Percentiles rank a stretch among this genome's conserved stretches.
phyloP scores from a whole-genome alignment of 2,329 filamentous ascomycete species.

The Beauveria brongniartii region DNA sequence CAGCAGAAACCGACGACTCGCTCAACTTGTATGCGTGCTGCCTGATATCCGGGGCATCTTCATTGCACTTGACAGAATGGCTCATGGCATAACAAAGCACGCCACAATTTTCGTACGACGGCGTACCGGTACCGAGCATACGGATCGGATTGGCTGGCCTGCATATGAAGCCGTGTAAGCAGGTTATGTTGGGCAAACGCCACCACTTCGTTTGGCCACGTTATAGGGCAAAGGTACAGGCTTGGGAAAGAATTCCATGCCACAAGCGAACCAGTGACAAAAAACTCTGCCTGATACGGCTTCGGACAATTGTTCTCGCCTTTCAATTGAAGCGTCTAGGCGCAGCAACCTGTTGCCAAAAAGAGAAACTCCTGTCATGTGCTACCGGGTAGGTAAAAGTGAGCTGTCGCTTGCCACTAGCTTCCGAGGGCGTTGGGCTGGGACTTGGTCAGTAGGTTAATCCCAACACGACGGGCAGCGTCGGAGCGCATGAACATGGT shows the following conservation, averaged over 20 bases:
- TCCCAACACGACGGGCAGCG: background rate
- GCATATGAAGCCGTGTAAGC: background rate
- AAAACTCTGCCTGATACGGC: background rate
- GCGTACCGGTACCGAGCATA: constrained; percentile 1
- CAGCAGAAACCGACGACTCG: background rate
- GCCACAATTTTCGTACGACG: background rate
- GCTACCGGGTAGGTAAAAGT: constrained; percentile 5
- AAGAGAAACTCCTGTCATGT: background rate
- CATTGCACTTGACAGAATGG: background rate
- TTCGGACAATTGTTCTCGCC: background rate
- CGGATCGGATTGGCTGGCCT: background rate
- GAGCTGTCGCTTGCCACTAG: constrained; percentile 4
- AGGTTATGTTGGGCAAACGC: background rate
- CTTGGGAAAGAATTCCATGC: background rate
- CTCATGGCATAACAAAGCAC: background rate
- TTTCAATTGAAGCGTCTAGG: background rate
- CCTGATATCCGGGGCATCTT: background rate
- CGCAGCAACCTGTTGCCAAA: background rate
- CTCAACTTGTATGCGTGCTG: background rate
- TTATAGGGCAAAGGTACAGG: background rate
- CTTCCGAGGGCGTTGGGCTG: constrained; percentile 1
- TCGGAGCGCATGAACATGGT: background rate
- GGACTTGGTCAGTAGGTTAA: background rate
- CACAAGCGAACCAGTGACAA: background rate
- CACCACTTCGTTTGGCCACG: background rate